Percentiles rank a stretch among this genome's conserved stretches.
Conservation (phyloP, 1,139 yeast genomes). For the Nadsonia commutata region DNA sequence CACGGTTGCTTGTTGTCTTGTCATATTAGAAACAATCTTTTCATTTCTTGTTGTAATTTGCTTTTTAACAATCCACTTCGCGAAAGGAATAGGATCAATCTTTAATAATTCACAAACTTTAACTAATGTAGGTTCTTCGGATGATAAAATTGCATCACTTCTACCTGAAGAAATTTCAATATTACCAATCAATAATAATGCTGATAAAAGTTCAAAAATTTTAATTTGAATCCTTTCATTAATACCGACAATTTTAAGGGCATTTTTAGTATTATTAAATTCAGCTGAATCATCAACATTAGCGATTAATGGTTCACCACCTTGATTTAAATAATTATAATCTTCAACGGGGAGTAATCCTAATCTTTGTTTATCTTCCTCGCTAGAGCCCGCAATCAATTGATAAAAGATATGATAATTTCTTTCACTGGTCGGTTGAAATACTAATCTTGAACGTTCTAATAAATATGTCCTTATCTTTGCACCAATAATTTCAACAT, state of each 20-base stretch:
- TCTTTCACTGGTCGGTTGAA: constrained; percentile 79
- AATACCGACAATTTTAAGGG: constrained; percentile 70
- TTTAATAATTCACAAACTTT: constrained; percentile 82
- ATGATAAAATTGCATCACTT: constrained; percentile 64
- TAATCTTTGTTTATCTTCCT: constrained; percentile 41
- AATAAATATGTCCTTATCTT: constrained; percentile 81
- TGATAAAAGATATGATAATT: constrained; percentile 95
- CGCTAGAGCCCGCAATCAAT: constrained; percentile 60
- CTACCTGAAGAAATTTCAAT: constrained; percentile 77
- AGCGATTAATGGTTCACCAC: constrained; percentile 57
- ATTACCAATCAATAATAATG: constrained; percentile 85
- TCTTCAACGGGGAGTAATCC: constrained; percentile 47
- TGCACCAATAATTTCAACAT: constrained; percentile 80
- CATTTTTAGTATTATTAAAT: constrained; percentile 57
- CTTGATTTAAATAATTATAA: constrained; percentile 79
- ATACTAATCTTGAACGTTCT: constrained; percentile 87
- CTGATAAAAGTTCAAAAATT: constrained; percentile 72
- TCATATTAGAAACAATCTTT: constrained; percentile 74
- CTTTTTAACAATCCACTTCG: constrained; percentile 88
- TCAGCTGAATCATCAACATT: constrained; percentile 78
- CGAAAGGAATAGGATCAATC: constrained; percentile 54
- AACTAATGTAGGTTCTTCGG: constrained; percentile 75
- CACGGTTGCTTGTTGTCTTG: constrained; percentile 72
- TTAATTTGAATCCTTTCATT: constrained; percentile 41
- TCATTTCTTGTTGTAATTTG: constrained; percentile 86